These are phyloP conservation scores for Penicillium pulvis DNA, from an alignment of 495 filamentous ascomycete species.

Conservation along the genomic window DNA sequence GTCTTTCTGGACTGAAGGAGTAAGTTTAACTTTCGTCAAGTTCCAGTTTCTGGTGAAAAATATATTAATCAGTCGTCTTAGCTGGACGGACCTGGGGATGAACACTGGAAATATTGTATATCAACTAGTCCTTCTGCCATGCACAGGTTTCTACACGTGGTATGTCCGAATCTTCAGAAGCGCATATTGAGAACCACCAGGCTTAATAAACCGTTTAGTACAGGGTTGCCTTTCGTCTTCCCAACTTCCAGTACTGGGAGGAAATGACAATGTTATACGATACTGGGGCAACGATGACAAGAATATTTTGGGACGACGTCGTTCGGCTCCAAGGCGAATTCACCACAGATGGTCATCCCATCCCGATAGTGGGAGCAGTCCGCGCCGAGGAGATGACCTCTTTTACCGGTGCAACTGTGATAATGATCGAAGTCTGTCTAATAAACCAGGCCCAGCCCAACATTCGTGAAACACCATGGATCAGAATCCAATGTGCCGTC, in stretches of 20 bases:
- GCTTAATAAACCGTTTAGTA: neutral
- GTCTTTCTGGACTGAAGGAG: constrained; percentile 5
- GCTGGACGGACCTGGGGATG: neutral
- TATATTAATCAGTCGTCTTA: neutral
- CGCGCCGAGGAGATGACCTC: neutral
- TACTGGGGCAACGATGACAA: too few relatives aligned
- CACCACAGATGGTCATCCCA: neutral
- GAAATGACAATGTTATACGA: neutral
- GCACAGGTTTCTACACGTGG: neutral
- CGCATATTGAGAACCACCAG: neutral
- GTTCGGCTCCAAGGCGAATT: neutral
- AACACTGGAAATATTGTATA: neutral
- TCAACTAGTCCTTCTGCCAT: neutral
- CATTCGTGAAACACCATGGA: neutral
- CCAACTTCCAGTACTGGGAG: neutral
- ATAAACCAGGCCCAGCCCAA: neutral
- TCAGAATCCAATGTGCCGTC: neutral
- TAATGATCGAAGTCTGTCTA: neutral
- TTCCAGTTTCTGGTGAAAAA: neutral
- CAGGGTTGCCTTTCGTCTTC: neutral
- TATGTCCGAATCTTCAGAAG: neutral
- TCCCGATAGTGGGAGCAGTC: neutral
- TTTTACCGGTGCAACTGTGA: neutral
- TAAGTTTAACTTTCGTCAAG: neutral
- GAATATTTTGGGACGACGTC: neutral